Evolutionary conservation across 805 yeast species (phyloP).

Genomic region (Wickerhamiella siamensis): DNA sequence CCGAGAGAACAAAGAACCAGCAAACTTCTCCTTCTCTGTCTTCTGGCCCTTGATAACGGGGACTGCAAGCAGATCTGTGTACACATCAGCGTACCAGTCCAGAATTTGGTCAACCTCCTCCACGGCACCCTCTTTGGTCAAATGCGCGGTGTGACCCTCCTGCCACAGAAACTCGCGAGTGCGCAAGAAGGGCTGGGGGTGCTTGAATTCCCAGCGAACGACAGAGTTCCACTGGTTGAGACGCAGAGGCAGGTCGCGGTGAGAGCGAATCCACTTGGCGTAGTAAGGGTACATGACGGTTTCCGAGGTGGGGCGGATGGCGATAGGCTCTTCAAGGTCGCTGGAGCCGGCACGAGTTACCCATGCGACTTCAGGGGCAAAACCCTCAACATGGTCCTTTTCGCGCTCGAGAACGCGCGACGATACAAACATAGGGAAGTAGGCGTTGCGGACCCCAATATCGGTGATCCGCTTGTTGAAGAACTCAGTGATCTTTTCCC

Average conservation of each 20-base stretch:
- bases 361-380: conserved; percentile 99
- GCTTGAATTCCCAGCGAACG: conserved; percentile 99
- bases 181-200: conserved; percentile 97
- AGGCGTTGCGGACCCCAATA: conserved; percentile 85
- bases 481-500: conserved; percentile 89
- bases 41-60: conserved; percentile 92
- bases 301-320: conserved; percentile 98
- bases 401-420: conserved; percentile 86
- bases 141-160: conserved; percentile 98
- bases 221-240: conserved; percentile 99
- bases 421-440: conserved; percentile 98
- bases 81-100: conserved; percentile 71
- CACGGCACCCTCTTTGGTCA: conserved; percentile 67
- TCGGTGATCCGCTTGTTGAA: conserved; percentile 69
- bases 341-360: conserved; percentile 91
- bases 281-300: conserved; percentile 99
- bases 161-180: conserved; percentile 99
- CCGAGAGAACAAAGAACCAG: conserved; percentile 93
- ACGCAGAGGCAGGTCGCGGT: conserved; percentile 91
- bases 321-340: conserved; percentile 94
- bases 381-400: conserved; percentile 97
- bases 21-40: conserved; percentile 96
- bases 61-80: conserved; percentile 87
- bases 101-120: conserved; percentile 75
- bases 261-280: conserved; percentile 97